Conservation (phyloP, 225 moss, liverwort and hornwort species). For the Ulota crispa region DNA sequence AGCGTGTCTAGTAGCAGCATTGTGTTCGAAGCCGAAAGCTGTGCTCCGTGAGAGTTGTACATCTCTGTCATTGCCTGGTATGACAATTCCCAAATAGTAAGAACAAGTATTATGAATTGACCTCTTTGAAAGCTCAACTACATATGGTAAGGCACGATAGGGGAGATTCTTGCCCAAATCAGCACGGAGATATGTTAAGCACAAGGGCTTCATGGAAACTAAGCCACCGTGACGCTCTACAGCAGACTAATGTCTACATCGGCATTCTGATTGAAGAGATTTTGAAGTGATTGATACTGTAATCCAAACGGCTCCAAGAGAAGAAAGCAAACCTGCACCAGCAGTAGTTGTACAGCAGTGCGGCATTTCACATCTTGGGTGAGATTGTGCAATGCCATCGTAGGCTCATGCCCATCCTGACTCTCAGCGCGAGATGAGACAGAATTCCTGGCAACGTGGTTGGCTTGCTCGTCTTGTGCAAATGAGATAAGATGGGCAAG, state of each 20-base stretch:
- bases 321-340: constrained; percentile 74
- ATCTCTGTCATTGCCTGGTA: constrained; percentile 91
- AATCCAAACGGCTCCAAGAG: background rate
- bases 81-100: constrained; percentile 7
- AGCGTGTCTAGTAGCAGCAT: constrained; percentile 90
- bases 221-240: background rate
- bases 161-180: background rate
- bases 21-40: constrained; percentile 78
- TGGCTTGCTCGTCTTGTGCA: constrained; percentile 65
- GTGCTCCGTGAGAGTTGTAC: constrained; percentile 81
- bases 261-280: background rate
- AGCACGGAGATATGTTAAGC: background rate
- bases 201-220: constrained; percentile 12
- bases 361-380: constrained; percentile 92
- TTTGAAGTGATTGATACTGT: background rate
- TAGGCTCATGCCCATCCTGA: constrained; percentile 69
- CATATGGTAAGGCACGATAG: background rate
- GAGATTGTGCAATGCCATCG: constrained; percentile 59
- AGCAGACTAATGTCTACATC: background rate
- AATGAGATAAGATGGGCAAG: constrained; percentile 72
- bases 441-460: constrained; percentile 33
- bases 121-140: background rate
- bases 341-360: constrained; percentile 90
- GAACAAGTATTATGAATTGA: constrained; percentile 5
- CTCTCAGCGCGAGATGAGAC: constrained; percentile 61